phyloP scores from a whole-genome alignment of 129 eudicot genomes.

The Pulicaria dysenterica region DNA sequence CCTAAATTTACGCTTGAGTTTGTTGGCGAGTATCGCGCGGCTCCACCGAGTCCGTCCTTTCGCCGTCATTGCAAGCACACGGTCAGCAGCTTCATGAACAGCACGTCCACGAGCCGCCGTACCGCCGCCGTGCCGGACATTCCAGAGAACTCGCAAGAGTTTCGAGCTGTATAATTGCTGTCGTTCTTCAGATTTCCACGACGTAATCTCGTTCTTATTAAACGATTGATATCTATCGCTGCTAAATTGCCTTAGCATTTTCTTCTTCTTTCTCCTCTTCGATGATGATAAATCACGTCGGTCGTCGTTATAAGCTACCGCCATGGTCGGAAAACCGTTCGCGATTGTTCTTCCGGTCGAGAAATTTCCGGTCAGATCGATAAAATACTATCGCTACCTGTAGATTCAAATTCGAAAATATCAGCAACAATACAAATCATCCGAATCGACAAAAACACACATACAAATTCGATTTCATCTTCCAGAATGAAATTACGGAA shows the following conservation, averaged over 20 bases:
- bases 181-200: conserved; percentile 50
- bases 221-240: background rate
- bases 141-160: conserved; percentile 48
- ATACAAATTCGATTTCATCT: conserved; percentile 5
- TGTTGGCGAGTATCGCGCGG: conserved; percentile 56
- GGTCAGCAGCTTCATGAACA: conserved; percentile 66
- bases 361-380: no score
- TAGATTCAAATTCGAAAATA: background rate
- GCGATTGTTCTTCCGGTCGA: background rate
- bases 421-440: background rate
- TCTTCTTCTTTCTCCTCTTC: conserved; percentile 21
- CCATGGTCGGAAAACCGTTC: background rate
- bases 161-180: conserved; percentile 54
- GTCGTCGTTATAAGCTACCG: conserved; percentile 1
- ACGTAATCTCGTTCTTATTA: background rate
- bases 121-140: conserved; percentile 35
- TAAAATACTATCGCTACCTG: background rate
- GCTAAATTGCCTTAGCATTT: conserved; percentile 18
- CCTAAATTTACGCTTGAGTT: conserved; percentile 42
- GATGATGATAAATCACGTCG: background rate
- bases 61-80: conserved; percentile 63
- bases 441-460: background rate
- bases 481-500: background rate
- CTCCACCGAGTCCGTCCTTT: conserved; percentile 76
- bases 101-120: conserved; percentile 23